Conservation (phyloP, 2,329 filamentous ascomycete genomes). For the Hymenoscyphus occultus region DNA sequence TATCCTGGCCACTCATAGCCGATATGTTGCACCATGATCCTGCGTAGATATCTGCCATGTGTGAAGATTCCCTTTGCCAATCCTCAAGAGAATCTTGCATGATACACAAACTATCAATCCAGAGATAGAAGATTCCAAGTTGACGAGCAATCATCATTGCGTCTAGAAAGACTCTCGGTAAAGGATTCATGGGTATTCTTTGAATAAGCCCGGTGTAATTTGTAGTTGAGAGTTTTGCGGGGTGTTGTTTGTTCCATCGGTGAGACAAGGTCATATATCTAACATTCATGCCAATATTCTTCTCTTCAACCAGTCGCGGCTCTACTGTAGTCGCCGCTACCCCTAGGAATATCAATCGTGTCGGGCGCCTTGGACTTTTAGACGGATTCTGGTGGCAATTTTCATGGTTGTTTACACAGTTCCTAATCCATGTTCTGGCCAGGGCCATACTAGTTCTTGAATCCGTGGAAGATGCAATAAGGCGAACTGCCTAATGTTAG, state of each 20-base stretch:
- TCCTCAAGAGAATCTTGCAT: slow-evolving; percentile 34
- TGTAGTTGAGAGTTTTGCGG: slow-evolving; percentile 15
- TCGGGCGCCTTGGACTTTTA: slow-evolving; percentile 4
- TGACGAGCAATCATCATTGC: slow-evolving; percentile 30
- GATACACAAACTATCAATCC: slow-evolving; percentile 38
- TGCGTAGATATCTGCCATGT: slow-evolving; percentile 31
- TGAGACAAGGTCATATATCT: slow-evolving; percentile 32
- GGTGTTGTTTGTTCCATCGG: slow-evolving; percentile 29
- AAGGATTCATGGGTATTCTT: slow-evolving; percentile 17
- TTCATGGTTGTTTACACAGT: slow-evolving; percentile 9
- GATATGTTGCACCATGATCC: slow-evolving; percentile 30
- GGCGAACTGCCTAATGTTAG: slow-evolving; percentile 9
- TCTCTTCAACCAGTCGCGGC: slow-evolving; percentile 7
- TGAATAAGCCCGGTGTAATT: slow-evolving; percentile 14
- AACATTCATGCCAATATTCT: slow-evolving; percentile 3
- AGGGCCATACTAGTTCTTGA: slow-evolving; percentile 14
- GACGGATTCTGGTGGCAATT: neutral
- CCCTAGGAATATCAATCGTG: slow-evolving; percentile 14
- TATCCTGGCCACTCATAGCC: slow-evolving; percentile 16
- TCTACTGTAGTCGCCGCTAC: neutral
- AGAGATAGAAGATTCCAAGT: slow-evolving; percentile 34
- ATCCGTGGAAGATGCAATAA: slow-evolving; percentile 9
- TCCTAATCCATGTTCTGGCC: slow-evolving; percentile 13
- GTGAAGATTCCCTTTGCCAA: slow-evolving; percentile 27
- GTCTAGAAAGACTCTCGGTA: slow-evolving; percentile 32